Evolutionary conservation across 352 stramenopile species (phyloP).

Genomic region (Phytophthora sansomeana): DNA sequence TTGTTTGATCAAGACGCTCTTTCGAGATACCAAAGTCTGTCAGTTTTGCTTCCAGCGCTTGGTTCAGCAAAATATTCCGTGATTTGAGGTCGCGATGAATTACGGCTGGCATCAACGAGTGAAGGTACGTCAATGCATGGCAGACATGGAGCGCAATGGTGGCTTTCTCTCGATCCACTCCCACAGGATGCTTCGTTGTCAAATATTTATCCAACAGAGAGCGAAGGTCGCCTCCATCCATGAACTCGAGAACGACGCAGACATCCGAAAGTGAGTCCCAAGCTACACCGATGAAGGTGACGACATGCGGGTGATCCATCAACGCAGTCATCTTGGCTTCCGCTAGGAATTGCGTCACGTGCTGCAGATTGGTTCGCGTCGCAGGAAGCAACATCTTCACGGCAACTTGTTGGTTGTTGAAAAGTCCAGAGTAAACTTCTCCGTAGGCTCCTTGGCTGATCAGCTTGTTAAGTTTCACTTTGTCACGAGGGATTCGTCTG

Average conservation of each 20-base stretch:
- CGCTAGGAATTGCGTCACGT: slow-evolving; percentile 33
- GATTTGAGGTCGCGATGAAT: slow-evolving; percentile 68
- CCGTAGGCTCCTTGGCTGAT: slow-evolving; percentile 41
- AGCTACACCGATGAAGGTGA: slow-evolving; percentile 45
- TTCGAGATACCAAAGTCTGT: no score
- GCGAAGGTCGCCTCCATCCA: slow-evolving; percentile 34
- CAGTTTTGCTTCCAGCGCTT: slow-evolving; percentile 29
- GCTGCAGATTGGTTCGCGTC: background rate
- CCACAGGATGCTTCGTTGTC: slow-evolving; percentile 9
- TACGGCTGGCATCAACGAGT: no score
- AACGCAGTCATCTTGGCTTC: slow-evolving; percentile 45
- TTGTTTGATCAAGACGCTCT: slow-evolving; percentile 10
- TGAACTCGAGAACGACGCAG: slow-evolving; percentile 50
- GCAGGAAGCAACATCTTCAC: slow-evolving; percentile 43
- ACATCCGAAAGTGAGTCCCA: slow-evolving; percentile 46
- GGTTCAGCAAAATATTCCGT: slow-evolving; percentile 55
- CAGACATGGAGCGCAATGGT: slow-evolving; percentile 42
- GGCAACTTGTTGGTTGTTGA: slow-evolving; percentile 31
- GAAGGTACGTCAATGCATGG: slow-evolving; percentile 31
- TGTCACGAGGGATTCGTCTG: slow-evolving; percentile 31
- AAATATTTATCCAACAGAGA: slow-evolving; percentile 12
- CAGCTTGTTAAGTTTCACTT: slow-evolving; percentile 20
- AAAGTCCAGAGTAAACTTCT: slow-evolving; percentile 40
- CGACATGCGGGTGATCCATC: slow-evolving; percentile 43
- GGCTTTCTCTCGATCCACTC: slow-evolving; percentile 20